These are phyloP conservation scores for Echeveria elegans DNA, from an alignment of 164 flowering plant species.

Conservation along the genomic window DNA sequence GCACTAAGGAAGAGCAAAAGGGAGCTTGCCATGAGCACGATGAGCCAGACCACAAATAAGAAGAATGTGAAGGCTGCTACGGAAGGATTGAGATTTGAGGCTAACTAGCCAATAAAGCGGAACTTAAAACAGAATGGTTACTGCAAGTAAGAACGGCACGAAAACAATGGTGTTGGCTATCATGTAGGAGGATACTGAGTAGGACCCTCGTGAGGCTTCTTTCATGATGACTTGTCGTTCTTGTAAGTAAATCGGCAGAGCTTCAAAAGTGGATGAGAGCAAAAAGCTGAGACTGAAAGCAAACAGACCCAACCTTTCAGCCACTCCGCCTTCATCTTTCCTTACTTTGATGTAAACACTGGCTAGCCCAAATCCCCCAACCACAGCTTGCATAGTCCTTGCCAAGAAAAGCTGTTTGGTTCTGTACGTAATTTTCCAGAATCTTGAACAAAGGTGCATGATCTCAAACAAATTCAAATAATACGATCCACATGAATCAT, in stretches of 20 bases:
- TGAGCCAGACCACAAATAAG: constrained; percentile 64
- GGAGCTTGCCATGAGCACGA: constrained; percentile 86
- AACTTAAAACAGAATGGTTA: constrained; percentile 58
- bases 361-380: constrained; percentile 78
- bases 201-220: constrained; percentile 79
- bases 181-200: constrained; percentile 75
- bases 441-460: constrained; percentile 49
- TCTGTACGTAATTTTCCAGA: constrained; percentile 75
- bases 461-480: constrained; percentile 37
- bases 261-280: constrained; percentile 87
- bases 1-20: constrained; percentile 81
- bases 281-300: constrained; percentile 92
- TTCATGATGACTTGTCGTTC: constrained; percentile 77
- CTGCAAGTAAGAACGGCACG: constrained; percentile 62
- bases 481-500: background rate
- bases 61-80: constrained; percentile 57
- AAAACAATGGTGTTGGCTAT: constrained; percentile 77
- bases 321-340: constrained; percentile 56
- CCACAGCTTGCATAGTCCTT: constrained; percentile 83
- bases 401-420: constrained; percentile 84
- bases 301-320: constrained; percentile 73
- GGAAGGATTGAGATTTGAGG: constrained; percentile 77
- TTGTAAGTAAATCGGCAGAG: constrained; percentile 91
- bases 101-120: constrained; percentile 92
- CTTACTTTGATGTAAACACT: constrained; percentile 60